Evolutionary conservation across 345 rosid genomes (phyloP).

Genomic region (Brassica rapa): DNA sequence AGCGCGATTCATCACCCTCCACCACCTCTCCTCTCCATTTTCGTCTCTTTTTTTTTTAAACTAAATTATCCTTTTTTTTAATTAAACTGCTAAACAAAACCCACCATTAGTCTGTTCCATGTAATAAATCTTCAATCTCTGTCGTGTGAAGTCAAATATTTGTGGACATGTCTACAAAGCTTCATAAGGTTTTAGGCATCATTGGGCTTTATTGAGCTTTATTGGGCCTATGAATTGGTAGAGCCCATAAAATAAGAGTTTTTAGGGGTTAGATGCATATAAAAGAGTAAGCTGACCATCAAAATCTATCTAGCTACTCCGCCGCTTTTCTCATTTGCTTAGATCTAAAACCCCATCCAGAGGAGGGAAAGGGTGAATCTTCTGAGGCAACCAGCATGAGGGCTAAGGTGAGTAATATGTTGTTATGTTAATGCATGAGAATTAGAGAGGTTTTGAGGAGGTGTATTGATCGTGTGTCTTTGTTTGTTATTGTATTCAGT

Average conservation of each 20-base stretch:
- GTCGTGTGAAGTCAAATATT: neutral
- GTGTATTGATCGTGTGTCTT: neutral
- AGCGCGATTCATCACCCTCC: neutral
- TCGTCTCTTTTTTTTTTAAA: neutral
- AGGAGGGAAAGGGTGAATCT: neutral
- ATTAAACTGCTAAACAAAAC: neutral
- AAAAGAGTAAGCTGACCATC: neutral
- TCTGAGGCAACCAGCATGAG: conserved; percentile 27
- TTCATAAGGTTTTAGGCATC: neutral
- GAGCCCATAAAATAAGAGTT: conserved; percentile 1
- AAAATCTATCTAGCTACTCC: neutral
- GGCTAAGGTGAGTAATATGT: conserved; percentile 30
- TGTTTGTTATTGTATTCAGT: conserved; percentile 45
- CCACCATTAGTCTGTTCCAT: conserved; percentile 6
- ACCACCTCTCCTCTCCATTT: neutral
- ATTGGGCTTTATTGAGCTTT: neutral
- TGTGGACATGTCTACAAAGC: neutral
- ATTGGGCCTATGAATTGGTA: neutral
- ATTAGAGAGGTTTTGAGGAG: neutral
- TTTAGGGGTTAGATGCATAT: conserved; percentile 29
- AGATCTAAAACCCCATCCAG: neutral
- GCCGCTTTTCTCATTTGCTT: conserved; percentile 27
- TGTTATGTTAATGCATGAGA: neutral
- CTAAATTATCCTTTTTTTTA: neutral
- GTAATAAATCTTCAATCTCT: neutral